Evolutionary conservation across 768 basidiomycete genomes (phyloP), one percentile per base, ranked within the genome.

Genomic region (Tylopilus plumbeoviolaceoides): DNA sequence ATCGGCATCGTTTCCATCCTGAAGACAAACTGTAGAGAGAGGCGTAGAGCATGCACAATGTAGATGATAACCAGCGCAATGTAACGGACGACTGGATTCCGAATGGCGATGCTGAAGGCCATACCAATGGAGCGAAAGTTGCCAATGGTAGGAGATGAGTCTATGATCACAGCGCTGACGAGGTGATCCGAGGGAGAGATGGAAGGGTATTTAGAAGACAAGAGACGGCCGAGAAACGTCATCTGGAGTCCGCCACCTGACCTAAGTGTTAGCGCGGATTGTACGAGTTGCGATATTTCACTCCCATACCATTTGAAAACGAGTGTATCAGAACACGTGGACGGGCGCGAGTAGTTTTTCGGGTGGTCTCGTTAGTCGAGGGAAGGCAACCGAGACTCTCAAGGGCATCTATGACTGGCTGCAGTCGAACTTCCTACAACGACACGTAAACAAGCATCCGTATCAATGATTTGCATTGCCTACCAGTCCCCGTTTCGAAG

Each of bases 271-370:
- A 54, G 35, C 0, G 14, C 4, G 14, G 2, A 21, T 44, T 20
- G 8, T 25, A 15, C 5, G 9, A 23, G 8, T n/a, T 18, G 10
- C 7, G 18, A 12, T 5, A 33, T 44, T n/a, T 20, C 21, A 35
- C 2, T 5, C 28, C 12, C 41, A 2, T 51, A 69, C 67, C 66
- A 23, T 69, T 67, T 31, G 67, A 69, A 51, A 69, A 69, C 2
- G 56, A 67, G 39, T 67, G 65, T 9, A 64, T 40, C 9, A 69
- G 60, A 17, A 67, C 21, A 14, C 63, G 64, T 39, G 65, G 57
- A 33, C 51, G 59, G 10, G 27, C 36, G 12, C 46, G 36, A 40
- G 44, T 20, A 28, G 39, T 17, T 3, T 15, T 42, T 1, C 46
- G 39, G 23, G 21, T n/a, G 9, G 51, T 3, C 14, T 17, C 20